A percentile compares a stretch with the other conserved stretches of the same genome.
These are phyloP conservation scores for Dryas octopetala DNA, from an alignment of 306 rosid genomes.

Conservation along the genomic window DNA sequence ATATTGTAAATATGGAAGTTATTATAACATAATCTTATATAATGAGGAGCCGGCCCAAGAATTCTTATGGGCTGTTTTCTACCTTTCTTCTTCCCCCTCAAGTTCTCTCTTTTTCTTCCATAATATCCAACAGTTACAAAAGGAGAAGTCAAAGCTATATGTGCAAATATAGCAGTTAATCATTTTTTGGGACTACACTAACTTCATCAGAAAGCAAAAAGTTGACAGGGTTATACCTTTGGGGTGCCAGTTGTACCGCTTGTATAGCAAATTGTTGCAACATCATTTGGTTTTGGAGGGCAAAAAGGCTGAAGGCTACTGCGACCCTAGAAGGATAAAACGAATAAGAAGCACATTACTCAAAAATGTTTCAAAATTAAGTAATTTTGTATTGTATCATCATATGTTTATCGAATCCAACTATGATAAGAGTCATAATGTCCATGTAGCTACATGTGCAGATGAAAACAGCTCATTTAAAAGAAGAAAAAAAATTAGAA, in stretches of 20 bases:
- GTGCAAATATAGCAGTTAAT: background rate
- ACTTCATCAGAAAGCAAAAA: slow-evolving; percentile 23
- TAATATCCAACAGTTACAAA: slow-evolving; percentile 1
- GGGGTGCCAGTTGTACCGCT: slow-evolving; percentile 99
- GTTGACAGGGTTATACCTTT: slow-evolving; percentile 52
- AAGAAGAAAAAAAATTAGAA: too few species aligned
- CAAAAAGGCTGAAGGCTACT: slow-evolving; percentile 70
- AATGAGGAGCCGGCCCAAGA: background rate
- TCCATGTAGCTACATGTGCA: slow-evolving; percentile 1
- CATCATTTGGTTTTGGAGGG: slow-evolving; percentile 82
- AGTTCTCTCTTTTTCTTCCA: background rate
- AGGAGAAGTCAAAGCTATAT: background rate
- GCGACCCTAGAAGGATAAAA: slow-evolving; percentile 64
- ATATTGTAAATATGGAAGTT: background rate
- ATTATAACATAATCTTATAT: background rate
- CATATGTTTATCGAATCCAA: background rate
- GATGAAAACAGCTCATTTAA: background rate
- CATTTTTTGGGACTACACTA: background rate
- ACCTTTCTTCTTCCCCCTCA: background rate
- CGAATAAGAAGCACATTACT: slow-evolving; percentile 22
- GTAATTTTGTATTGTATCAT: background rate
- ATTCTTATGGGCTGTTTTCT: background rate
- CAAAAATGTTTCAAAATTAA: background rate
- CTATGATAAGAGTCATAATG: slow-evolving; percentile 13
- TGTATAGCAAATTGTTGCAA: slow-evolving; percentile 93